Evolutionary conservation across 306 rosid genomes (phyloP).

Genomic region (Cucumis sativus): Cucumber_9930_V3 NC_026657.2:19224501-19225000

Average conservation of each 20-base stretch:
- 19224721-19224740: background rate
- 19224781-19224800: background rate
- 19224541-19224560: slow-evolving; percentile 7
- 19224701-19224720: background rate
- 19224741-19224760: background rate
- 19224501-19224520: background rate
- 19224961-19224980: too few species aligned
- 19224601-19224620: background rate
- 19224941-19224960: too few species aligned
- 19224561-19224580: background rate
- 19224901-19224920: too few species aligned
- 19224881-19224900: background rate
- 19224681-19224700: background rate
- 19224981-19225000: too few species aligned
- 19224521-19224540: slow-evolving; percentile 8
- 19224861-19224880: background rate
- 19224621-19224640: background rate
- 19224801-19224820: too few species aligned
- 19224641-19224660: background rate
- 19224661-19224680: background rate
- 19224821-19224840: background rate
- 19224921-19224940: too few species aligned
- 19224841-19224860: background rate
- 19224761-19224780: slow-evolving; percentile 7
- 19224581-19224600: background rate